Base-by-base conservation (phyloP, 2,329 filamentous ascomycete genomes). In the Lachnellula suecica region DNA sequence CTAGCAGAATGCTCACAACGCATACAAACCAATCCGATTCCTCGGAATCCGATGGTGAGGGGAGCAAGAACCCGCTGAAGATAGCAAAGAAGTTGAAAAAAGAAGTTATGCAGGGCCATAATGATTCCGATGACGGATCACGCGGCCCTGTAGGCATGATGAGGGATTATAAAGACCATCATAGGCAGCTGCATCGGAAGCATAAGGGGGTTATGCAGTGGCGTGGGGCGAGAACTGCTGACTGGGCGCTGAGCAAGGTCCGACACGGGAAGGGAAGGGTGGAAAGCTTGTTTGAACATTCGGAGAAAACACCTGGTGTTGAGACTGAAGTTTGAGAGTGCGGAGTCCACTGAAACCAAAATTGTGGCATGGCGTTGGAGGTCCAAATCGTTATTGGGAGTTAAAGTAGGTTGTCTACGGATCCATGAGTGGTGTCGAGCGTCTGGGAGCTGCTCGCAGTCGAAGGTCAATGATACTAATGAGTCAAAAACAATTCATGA, bases 121-220 rank as follows among this genome's bases (percentile, higher is more conserved):
- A 73, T 47, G 67, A 72, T 38, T 59, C 68, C 1, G 70, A 75
- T 47, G 69, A 77, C 49, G 69, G 63, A 24, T 75, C 70, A 57
- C 71, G 75, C 56, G 82, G 75, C 35, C 64, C 72, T 34, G 69
- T 74, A 9, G 77, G 78, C 40, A 74, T 80, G 64, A 53, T 83
- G 42, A 78, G 76, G 51, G 84, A 87, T 54, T 88, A 84, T 64
- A 82, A 79, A 64, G 73, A 76, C 52, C 74, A 84, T 59, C 73
- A 77, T 57, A 81, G 79, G 67, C 76, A 80, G 54, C 70, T 87
- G 57, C 84, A 89, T 67, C 73, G 85, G 44, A 79, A 81, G 64
- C 84, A 91, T 63, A 72, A 84, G 20, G 87, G 87, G 0, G 65
- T 87, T 37, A 91, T 91, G 87, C 87, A 91, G 70, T 91, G 85